These are phyloP conservation scores for Heliosperma pusillum DNA, from an alignment of 148 eudicot species.

Conservation along the genomic window DNA sequence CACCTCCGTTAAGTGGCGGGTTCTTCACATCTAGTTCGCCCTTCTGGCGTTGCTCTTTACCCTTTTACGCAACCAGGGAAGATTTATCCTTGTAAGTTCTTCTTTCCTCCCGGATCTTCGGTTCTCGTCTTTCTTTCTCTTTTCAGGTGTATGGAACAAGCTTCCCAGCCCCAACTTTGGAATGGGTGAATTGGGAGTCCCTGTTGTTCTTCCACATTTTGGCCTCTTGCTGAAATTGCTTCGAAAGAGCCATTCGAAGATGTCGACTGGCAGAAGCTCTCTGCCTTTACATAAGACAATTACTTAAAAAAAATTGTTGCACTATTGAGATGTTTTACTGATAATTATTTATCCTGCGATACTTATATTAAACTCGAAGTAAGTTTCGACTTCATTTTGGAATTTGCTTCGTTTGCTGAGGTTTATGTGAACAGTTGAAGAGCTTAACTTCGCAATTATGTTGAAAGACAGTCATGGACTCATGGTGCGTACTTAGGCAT, in stretches of 20 bases:
- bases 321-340: background rate
- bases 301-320: background rate
- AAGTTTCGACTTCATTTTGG: background rate
- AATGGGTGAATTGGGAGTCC: conserved; percentile 3
- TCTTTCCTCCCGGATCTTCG: background rate
- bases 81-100: conserved; percentile 3
- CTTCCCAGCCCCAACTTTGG: conserved; percentile 8
- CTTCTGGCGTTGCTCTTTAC: background rate
- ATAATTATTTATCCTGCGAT: background rate
- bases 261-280: background rate
- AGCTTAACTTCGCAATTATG: background rate
- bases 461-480: background rate
- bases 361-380: background rate
- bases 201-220: background rate
- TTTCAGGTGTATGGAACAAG: conserved; percentile 5
- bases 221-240: background rate
- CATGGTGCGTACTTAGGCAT: background rate
- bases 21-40: background rate
- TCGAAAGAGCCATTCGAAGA: background rate
- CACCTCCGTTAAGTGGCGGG: background rate
- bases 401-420: background rate
- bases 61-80: background rate
- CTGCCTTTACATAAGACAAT: background rate
- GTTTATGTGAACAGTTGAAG: background rate
- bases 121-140: background rate